Percentiles rank a stretch among this genome's conserved stretches.
Conservation (phyloP, 805 yeast species). For the Jamesozyma lodderae region DNA sequence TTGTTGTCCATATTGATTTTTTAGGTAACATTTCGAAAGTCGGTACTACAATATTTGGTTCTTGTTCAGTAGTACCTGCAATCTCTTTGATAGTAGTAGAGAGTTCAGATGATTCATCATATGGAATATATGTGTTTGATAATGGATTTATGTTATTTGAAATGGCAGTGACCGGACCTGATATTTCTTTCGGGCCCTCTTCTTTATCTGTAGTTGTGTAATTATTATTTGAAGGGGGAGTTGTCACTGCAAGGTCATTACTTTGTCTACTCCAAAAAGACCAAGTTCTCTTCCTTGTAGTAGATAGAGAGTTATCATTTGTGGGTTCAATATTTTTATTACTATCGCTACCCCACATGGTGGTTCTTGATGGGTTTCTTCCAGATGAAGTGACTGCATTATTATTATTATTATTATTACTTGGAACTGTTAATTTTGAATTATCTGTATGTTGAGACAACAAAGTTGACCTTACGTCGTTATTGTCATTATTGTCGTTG, state of each 20-base stretch:
- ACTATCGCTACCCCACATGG: no score
- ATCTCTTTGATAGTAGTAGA: constrained; percentile 7
- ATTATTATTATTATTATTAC: no score
- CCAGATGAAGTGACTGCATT: no score
- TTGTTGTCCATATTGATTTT: constrained; percentile 18
- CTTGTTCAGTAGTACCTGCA: constrained; percentile 9
- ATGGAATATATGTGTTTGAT: constrained; percentile 16
- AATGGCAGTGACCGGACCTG: not conserved
- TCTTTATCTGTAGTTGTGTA: no score
- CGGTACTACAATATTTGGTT: constrained; percentile 27
- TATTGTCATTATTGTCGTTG: no score
- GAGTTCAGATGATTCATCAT: constrained; percentile 7
- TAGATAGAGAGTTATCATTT: no score
- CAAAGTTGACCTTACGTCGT: no score
- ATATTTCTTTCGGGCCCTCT: not conserved
- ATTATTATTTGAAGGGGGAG: not conserved
- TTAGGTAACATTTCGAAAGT: constrained; percentile 24
- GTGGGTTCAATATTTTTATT: no score
- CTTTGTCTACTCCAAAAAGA: constrained; percentile 8
- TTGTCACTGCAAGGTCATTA: not conserved
- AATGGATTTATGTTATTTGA: constrained; percentile 3
- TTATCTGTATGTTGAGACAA: no score
- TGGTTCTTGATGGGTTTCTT: no score
- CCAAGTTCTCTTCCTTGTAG: constrained; percentile 6
- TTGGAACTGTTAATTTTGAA: no score